Evolutionary conservation across 1,139 yeast genomes (phyloP), one percentile per base, ranked within the genome.

Genomic region (Saccharomyces hybrid): DNA sequence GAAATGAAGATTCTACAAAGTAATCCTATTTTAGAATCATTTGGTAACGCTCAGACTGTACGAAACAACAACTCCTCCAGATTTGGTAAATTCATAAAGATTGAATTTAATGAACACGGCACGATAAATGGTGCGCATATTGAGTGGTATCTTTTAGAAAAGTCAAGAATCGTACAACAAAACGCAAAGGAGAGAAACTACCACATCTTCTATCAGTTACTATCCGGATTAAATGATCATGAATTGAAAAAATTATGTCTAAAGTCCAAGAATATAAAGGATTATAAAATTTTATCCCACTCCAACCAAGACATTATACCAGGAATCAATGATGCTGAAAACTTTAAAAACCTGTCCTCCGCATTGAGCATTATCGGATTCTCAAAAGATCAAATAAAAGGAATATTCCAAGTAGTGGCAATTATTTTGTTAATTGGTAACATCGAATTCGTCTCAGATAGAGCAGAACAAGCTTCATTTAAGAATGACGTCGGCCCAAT

Each of bases 31-130:
- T 75, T 95, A 62, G 99, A 95, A 71, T 84, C 97, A 47, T 95
- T 95, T 71, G 99, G 99, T 62, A 95, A 95, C 71, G 95, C 99
- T 0, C 96, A 93, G 65, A 95, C 99, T 0, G 89, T 90, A 29
- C 82, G 95, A 62, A 95, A 95, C 69, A 86, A 91, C 69, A 95
- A 95, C 69, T 90, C 98, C 8, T 93, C 99, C 9, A 81, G 99
- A 67, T 95, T 95, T 69, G 99, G 99, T 50, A 95, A 95, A 71
- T 95, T 93, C 68, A 89, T 95, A 60, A 86, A 93, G 64, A 88
- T 95, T 57, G 90, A 83, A 69, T 89, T 93, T 64, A 78, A 81
- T 54, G 66, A 74, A 1, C 72, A 78, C 9, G 90, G 89, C 4
- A 78, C 79, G 58, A 85, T 95, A 47, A 77, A 82, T 26, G 97